Evolutionary conservation across 148 eudicot species (phyloP).

Genomic region (Vaccinium darrowii): DNA sequence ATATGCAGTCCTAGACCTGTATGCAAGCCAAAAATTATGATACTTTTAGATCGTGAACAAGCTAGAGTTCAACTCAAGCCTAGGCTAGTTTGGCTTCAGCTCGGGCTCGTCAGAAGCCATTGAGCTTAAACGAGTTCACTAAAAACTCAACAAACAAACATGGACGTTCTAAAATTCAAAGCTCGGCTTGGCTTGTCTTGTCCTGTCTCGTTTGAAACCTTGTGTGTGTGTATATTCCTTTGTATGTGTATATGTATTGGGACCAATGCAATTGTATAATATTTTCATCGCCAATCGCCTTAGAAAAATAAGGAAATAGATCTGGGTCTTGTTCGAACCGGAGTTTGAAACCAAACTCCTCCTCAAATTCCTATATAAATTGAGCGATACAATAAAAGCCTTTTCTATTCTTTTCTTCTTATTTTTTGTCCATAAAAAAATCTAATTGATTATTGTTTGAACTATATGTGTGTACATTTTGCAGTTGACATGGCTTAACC

Average conservation of each 20-base stretch:
- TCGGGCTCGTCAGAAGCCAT: neutral
- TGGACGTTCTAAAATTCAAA: neutral
- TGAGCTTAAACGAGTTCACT: neutral
- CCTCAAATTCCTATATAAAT: too few relatives aligned
- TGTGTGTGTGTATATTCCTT: neutral
- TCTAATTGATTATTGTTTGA: too few relatives aligned
- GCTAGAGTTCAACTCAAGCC: neutral
- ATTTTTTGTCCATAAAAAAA: too few relatives aligned
- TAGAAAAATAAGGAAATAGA: too few relatives aligned
- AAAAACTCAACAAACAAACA: neutral
- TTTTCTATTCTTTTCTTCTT: too few relatives aligned
- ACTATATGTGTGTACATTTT: constrained; percentile 19
- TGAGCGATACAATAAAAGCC: too few relatives aligned
- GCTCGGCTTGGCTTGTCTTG: neutral
- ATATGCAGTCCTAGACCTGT: neutral
- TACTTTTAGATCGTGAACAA: neutral
- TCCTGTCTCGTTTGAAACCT: neutral
- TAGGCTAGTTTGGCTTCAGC: neutral
- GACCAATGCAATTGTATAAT: neutral
- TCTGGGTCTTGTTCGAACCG: too few relatives aligned
- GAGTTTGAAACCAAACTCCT: too few relatives aligned
- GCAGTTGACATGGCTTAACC: constrained; percentile 92
- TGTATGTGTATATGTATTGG: neutral
- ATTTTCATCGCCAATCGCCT: too few relatives aligned
- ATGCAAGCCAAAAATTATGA: neutral